phyloP scores from a whole-genome alignment of 2,329 filamentous ascomycete genomes.

The Cyclaneusma minus region DNA sequence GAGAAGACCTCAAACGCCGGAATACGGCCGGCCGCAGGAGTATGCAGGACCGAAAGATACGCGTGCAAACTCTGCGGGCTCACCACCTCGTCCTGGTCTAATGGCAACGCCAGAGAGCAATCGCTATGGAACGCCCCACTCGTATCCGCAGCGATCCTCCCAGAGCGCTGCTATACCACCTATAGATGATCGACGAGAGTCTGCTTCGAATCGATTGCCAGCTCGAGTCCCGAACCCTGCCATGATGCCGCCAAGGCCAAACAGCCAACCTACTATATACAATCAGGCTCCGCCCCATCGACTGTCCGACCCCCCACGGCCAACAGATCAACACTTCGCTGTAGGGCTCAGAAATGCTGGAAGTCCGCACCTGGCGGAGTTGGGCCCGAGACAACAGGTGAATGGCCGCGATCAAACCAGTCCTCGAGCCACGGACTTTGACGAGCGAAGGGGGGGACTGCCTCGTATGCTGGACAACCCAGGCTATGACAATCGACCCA shows the following conservation, averaged over 20 bases:
- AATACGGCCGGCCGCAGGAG: slow-evolving; percentile 44
- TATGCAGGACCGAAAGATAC: slow-evolving; percentile 18
- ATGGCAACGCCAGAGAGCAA: slow-evolving; percentile 39
- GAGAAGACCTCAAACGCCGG: slow-evolving; percentile 58
- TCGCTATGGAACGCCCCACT: slow-evolving; percentile 43
- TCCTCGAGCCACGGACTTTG: too few relatives aligned
- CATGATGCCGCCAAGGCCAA: slow-evolving; percentile 15
- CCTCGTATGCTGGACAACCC: too few relatives aligned
- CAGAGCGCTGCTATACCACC: slow-evolving; percentile 21
- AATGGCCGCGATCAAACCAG: slow-evolving; percentile 22
- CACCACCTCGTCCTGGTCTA: slow-evolving; percentile 24
- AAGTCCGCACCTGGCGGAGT: slow-evolving; percentile 15
- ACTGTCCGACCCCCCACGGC: slow-evolving; percentile 1
- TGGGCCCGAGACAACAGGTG: slow-evolving; percentile 32
- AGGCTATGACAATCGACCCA: too few relatives aligned
- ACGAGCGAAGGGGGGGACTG: too few relatives aligned
- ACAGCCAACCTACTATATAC: slow-evolving; percentile 16
- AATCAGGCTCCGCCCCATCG: slow-evolving; percentile 5
- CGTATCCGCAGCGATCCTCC: slow-evolving; percentile 34
- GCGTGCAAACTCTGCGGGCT: slow-evolving; percentile 20
- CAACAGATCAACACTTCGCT: too few relatives aligned
- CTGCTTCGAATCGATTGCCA: slow-evolving; percentile 5
- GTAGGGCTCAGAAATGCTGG: slow-evolving; percentile 18
- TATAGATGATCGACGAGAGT: slow-evolving; percentile 30
- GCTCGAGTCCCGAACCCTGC: slow-evolving; percentile 14